Percentiles rank a stretch among this genome's conserved stretches.
These are phyloP conservation scores for Citrus inodora DNA, from an alignment of 345 rosid genomes.

Conservation along the genomic window DNA sequence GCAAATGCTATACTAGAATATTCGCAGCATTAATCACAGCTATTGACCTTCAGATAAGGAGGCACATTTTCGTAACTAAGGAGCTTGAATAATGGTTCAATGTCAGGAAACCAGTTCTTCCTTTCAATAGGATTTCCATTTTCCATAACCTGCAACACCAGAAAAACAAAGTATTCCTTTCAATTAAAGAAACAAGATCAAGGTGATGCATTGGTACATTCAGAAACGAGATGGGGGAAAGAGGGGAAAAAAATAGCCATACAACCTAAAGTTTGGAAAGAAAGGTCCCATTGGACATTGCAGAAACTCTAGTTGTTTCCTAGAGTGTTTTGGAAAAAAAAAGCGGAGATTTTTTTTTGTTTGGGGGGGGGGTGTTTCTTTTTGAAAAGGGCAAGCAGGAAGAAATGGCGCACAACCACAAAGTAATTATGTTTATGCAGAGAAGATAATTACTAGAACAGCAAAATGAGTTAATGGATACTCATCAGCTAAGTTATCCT, in stretches of 20 bases:
- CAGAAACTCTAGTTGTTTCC: background rate
- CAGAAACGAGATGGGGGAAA: background rate
- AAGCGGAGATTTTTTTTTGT: fast-evolving
- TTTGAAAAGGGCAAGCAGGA: background rate
- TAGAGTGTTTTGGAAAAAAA: background rate
- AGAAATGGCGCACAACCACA: background rate
- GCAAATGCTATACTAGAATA: slow-evolving; percentile 13
- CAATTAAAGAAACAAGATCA: background rate
- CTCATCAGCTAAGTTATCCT: background rate
- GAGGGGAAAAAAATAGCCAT: background rate
- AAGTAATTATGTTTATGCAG: background rate
- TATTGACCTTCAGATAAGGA: slow-evolving; percentile 78
- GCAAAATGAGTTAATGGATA: background rate
- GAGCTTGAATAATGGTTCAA: slow-evolving; percentile 93
- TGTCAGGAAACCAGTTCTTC: slow-evolving; percentile 88
- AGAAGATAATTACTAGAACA: background rate
- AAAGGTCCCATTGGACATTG: background rate
- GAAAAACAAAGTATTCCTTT: slow-evolving; percentile 5
- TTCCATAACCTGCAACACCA: slow-evolving; percentile 60
- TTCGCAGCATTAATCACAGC: slow-evolving; percentile 6
- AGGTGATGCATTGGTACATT: background rate
- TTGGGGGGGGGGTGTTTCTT: too few relatives aligned
- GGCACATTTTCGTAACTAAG: slow-evolving; percentile 95
- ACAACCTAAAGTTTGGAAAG: background rate
- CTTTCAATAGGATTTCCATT: slow-evolving; percentile 79